A percentile compares a stretch with the other conserved stretches of the same genome.
phyloP scores from a whole-genome alignment of 148 eudicot species.

The Silene latifolia region DNA sequence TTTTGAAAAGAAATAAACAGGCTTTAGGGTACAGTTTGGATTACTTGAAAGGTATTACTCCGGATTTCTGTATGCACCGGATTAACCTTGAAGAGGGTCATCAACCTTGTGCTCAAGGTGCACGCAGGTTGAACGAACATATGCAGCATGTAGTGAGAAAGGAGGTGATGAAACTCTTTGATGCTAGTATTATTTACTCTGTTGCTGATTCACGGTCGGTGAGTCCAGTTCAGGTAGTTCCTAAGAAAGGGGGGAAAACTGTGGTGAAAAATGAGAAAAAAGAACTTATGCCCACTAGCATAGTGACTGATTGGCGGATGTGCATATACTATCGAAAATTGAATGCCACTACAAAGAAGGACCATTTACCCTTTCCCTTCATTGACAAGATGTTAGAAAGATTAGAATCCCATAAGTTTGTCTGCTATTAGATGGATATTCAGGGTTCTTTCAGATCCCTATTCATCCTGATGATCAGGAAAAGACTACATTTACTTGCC shows the following conservation, averaged over 20 bases:
- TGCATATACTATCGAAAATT: not conserved
- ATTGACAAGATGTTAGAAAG: not conserved
- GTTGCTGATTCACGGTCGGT: not conserved
- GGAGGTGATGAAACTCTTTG: not conserved
- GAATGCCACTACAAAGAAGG: not conserved
- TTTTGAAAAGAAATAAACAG: too few species aligned
- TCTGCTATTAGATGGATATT: not conserved
- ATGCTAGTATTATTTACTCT: not conserved
- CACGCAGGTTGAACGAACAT: too few species aligned
- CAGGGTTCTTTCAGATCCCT: too few species aligned
- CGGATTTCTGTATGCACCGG: too few species aligned
- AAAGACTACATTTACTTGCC: not conserved
- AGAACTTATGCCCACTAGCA: not conserved
- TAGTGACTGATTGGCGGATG: not conserved
- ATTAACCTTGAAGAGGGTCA: too few species aligned
- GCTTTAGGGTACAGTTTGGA: too few species aligned
- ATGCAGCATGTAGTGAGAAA: not conserved
- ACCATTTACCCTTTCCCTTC: not conserved
- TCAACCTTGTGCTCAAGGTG: too few species aligned
- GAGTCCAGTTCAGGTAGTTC: not conserved
- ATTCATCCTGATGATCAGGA: not conserved
- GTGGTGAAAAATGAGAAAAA: too few species aligned
- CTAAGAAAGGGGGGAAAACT: not conserved
- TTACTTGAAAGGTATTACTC: too few species aligned
- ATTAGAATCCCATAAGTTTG: not conserved